Evolutionary conservation across 352 stramenopile genomes (phyloP), one percentile per base, ranked within the genome.

Genomic region (Phytophthora fragariae): DNA sequence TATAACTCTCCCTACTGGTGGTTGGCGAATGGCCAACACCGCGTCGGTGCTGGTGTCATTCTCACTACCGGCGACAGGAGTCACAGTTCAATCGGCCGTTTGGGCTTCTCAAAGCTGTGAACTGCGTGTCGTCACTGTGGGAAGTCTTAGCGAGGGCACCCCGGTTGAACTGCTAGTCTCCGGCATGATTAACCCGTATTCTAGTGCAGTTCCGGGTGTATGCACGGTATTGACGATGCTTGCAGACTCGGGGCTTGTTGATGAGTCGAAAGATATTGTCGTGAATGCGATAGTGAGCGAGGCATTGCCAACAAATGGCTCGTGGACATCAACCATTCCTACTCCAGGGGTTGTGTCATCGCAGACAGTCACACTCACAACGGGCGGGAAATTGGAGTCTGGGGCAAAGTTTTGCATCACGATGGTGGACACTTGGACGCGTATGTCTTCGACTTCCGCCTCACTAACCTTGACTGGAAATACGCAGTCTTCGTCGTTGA

Each of bases 181-280:
- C 5, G 75, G 81, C 35, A 81, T 93, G 65, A 75, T 87, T 15
- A 93, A 88, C 62, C 86, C 84, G 12, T 93, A 80, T 54, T 67
- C 72, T 5, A 70, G 71, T 15, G 67, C 81, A 21, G 1, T 29
- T 2, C 55, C 64, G 8, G n/a, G 17, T 2, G 52, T 27, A 1
- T 73, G 86, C 19, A 65, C 24, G 14, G 59, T 93, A 11, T 72
- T 39, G 11, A 91, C 77, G 10, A 74, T 59, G 10, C 70, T 93
- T 1, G 44, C 80, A 19, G 84, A 90, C 55, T 60, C 44, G 0
- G 82, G 84, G 0, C 35, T 87, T 14, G 84, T 93, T 15, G 83
- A 86, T 14, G 80, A 85, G 37, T 90, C 84, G 0, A 71, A 56
- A 7, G 37, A 78, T 29, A 76, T 93, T 19, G 17, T 47, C 1